Evolutionary conservation across 768 basidiomycete genomes (phyloP).

Genomic region (Naganishia vishniacii): DNA sequence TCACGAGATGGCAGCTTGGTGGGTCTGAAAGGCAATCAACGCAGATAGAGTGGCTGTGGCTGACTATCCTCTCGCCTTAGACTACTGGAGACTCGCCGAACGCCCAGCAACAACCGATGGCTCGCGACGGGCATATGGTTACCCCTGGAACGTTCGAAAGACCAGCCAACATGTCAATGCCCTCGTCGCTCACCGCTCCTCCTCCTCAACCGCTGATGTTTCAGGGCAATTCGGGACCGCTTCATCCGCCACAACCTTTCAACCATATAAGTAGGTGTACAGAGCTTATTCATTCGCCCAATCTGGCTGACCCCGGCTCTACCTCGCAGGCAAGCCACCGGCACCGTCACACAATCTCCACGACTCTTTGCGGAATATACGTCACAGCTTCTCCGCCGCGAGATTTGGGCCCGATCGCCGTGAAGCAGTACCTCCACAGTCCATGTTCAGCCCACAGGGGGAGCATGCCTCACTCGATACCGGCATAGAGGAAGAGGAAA

Average conservation of each 20-base stretch:
- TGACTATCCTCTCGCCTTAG: neutral
- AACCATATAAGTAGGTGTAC: neutral
- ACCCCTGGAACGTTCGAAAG: neutral
- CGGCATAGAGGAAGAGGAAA: slow-evolving; percentile 26
- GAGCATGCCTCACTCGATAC: slow-evolving; percentile 4
- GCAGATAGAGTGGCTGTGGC: neutral
- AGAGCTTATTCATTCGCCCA: too few species aligned
- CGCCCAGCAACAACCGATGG: neutral
- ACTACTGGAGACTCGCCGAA: slow-evolving; percentile 12
- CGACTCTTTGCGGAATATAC: neutral
- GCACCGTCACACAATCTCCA: neutral
- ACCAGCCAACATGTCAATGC: neutral
- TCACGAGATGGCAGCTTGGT: slow-evolving; percentile 8
- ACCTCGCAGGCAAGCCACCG: neutral
- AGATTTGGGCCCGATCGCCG: neutral
- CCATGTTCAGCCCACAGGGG: neutral
- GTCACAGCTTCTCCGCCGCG: neutral
- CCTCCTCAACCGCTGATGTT: neutral
- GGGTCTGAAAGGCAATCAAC: neutral
- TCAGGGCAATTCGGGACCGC: slow-evolving; percentile 1
- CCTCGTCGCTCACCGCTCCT: too few species aligned
- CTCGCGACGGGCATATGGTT: neutral
- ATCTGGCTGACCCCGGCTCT: neutral
- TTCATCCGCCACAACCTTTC: neutral
- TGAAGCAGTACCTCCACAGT: neutral